Base-by-base conservation (phyloP, 2,329 filamentous ascomycete species). In the Thermothelomyces thermophilus region DNA sequence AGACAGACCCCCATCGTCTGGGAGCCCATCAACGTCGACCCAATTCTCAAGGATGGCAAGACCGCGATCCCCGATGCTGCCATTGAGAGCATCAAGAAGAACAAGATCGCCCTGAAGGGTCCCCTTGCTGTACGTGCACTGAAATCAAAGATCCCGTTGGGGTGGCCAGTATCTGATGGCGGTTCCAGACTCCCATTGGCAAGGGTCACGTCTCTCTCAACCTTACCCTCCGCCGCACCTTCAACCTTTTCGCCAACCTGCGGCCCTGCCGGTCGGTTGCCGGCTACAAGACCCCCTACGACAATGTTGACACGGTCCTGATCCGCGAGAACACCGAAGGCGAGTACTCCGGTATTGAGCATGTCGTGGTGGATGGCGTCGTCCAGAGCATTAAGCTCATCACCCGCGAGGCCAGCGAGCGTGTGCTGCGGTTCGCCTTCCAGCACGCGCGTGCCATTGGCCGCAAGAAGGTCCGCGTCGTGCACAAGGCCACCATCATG, bases 401-500 rank as follows among this genome's bases (percentile, higher is more conserved):
- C 75, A 97, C 94, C 66, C 81, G 84, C 60, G 89, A 90, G 69
- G 93, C 93, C 58, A 90, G 83, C 60, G 93, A 98, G 83, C 86
- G 93, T 63, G 93, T 98, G 48, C 83, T 97, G 60, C 86, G 90
- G 68, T 98, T 90, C 71, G 93, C 94, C 64, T 98, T 98, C 84
- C 91, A 98, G 76, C 90, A 98, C 70, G 93, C 93, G 62, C 80
- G 93, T 72, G 82, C 88, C 63, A 86, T 96, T 66, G 90, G 90
- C 73, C 87, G 88, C 78, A 90, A 83, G 69, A 96, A 96, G 86
- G 91, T 97, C 65, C 89, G 90, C 66, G 91, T 90, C 53, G 90
- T 97, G 58, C 93, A 98, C 86, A 98, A 98, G 83, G 93, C 93
- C 70, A 97, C 93, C 68, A 98, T 98, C 77, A 98, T 98, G 93